Percentiles rank a stretch among this genome's conserved stretches.
Conservation (phyloP, 2,329 filamentous ascomycete species). For the Phaeosphaeria sp. region DNA sequence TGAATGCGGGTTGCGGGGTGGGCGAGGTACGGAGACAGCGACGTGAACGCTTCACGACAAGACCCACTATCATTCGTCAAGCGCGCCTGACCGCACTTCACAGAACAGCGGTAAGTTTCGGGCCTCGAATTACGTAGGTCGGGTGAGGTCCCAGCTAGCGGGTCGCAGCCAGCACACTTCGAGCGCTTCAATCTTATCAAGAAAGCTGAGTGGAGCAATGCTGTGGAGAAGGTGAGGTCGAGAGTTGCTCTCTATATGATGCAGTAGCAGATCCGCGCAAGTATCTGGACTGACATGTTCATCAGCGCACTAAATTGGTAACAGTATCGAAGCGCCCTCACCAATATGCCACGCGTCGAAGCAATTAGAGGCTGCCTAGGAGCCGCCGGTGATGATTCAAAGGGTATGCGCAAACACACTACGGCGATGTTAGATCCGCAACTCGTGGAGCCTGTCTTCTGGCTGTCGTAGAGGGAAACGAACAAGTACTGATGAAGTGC, state of each 20-base stretch:
- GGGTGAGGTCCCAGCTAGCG: neutral
- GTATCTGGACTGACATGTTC: slow-evolving; percentile 19
- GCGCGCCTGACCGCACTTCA: slow-evolving; percentile 32
- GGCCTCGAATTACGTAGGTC: slow-evolving; percentile 8
- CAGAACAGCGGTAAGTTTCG: slow-evolving; percentile 23
- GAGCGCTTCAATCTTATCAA: slow-evolving; percentile 1
- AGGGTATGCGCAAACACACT: slow-evolving; percentile 44
- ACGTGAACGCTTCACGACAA: slow-evolving; percentile 26
- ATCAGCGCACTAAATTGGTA: slow-evolving; percentile 26
- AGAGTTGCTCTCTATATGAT: slow-evolving; percentile 31
- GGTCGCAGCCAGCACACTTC: neutral
- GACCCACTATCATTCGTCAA: slow-evolving; percentile 24
- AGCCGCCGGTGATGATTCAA: slow-evolving; percentile 24
- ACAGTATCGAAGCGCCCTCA: slow-evolving; percentile 20
- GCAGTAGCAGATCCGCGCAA: slow-evolving; percentile 15
- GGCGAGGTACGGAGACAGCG: slow-evolving; percentile 16
- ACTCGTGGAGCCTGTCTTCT: slow-evolving; percentile 28
- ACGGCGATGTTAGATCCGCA: slow-evolving; percentile 22
- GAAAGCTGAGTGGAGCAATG: slow-evolving; percentile 19
- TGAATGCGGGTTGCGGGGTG: slow-evolving; percentile 24
- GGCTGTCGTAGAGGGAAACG: slow-evolving; percentile 12
- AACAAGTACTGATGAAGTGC: slow-evolving; percentile 11
- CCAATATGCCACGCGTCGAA: slow-evolving; percentile 36
- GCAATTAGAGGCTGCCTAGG: slow-evolving; percentile 15
- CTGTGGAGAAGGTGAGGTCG: slow-evolving; percentile 14